Evolutionary conservation across 208 protist species (phyloP).

Genomic region (Acanthamoeba royreba): DNA sequence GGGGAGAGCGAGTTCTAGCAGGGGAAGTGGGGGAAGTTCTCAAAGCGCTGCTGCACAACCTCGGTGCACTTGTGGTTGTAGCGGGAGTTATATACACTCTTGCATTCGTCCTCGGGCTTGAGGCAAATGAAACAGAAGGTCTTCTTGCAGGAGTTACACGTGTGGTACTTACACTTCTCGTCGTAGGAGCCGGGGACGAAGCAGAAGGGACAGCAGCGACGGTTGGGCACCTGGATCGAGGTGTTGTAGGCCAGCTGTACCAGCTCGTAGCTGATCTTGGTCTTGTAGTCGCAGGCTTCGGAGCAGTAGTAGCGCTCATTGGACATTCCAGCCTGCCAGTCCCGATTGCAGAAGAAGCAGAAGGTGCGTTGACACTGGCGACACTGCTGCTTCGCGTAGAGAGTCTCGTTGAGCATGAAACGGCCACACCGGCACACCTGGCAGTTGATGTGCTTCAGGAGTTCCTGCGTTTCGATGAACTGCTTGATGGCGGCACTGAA

Average conservation of each 20-base stretch:
- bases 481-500: neutral
- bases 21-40: neutral
- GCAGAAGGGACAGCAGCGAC: neutral
- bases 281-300: neutral
- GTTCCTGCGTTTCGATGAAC: neutral
- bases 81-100: neutral
- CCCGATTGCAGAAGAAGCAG: neutral
- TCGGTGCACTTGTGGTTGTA: neutral
- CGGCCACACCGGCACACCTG: neutral
- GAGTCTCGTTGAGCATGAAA: neutral
- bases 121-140: neutral
- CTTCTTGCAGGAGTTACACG: neutral
- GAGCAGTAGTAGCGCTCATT: neutral
- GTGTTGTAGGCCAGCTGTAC: neutral
- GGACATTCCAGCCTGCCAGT: neutral
- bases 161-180: neutral
- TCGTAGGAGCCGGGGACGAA: neutral
- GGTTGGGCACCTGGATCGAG: neutral
- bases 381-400: neutral
- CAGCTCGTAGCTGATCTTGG: neutral
- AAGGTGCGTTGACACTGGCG: neutral
- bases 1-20: too few species aligned
- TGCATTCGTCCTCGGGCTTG: neutral
- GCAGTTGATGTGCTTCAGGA: neutral
- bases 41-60: neutral